Evolutionary conservation across 176 grass and related monocot genomes (phyloP), one percentile per base, ranked within the genome.

Genomic region (Lolium rigidum): DNA sequence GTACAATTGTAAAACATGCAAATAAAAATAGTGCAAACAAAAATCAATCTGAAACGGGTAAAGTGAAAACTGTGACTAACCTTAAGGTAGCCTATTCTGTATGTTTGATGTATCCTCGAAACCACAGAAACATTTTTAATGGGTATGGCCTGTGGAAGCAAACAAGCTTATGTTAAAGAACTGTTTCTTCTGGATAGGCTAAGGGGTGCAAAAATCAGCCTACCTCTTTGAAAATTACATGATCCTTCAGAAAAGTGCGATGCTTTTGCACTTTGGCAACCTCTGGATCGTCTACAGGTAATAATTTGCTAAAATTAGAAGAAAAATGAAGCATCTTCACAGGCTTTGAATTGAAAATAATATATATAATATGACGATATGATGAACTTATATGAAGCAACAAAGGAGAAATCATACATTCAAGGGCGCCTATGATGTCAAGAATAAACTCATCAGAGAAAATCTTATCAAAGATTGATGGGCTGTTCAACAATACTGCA

Each of bases 141-240:
- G 81, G 90, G 86, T 75, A 99, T 91, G 25, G 97, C 94, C 97
- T 99, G 86, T 24, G 76, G 82, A 17, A 82, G 49, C 51, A 82
- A 82, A 73, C 76, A 92, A 87, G 55, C 82, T 68, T 73, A 59
- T 24, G 37, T 69, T 86, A 81, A 80, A 77, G 59, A 46, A 64
- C 39, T 80, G 68, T 83, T 85, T 78, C 20, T 64, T 65, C 43
- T 17, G 14, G 11, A 59, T 43, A 76, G 61, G 50, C 50, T 9
- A 85, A 76, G 52, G 90, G 71, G 59, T 74, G 50, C 57, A 86
- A 75, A 73, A 70, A 76, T 84, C 74, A 83, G 57, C 70, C 49
- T 86, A 99, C 97, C 97, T 99, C 94, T 89, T 93, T 99, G 61
- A 92, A 99, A 94, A 99, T 85, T 79, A 99, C 94, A 94, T 99